phyloP scores from a whole-genome alignment of 495 filamentous ascomycete genomes.

The Peziza echinospora region DNA sequence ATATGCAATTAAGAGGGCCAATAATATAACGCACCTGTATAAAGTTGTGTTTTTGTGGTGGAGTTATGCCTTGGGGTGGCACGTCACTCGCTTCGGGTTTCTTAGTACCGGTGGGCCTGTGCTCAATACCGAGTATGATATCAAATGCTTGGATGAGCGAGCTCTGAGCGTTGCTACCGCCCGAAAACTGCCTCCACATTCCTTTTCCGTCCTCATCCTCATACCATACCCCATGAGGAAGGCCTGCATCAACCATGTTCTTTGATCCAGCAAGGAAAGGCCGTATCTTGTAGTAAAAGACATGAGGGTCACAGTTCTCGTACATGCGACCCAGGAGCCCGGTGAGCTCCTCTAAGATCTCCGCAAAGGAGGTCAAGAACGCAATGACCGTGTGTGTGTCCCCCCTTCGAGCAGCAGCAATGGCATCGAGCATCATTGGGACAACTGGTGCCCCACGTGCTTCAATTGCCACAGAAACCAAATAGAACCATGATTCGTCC shows the following conservation, averaged over 20 bases:
- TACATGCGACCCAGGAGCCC: slow-evolving; percentile 61
- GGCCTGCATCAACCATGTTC: slow-evolving; percentile 84
- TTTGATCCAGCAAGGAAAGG: slow-evolving; percentile 89
- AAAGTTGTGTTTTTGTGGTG: slow-evolving; percentile 58
- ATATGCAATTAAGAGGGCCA: neutral
- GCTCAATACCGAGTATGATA: slow-evolving; percentile 71
- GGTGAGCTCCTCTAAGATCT: slow-evolving; percentile 66
- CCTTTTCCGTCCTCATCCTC: slow-evolving; percentile 48
- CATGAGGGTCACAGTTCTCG: slow-evolving; percentile 74
- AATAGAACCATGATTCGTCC: slow-evolving; percentile 97
- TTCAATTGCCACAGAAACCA: slow-evolving; percentile 88
- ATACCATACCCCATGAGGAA: slow-evolving; percentile 72
- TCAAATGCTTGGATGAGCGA: slow-evolving; percentile 92
- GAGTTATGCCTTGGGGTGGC: slow-evolving; percentile 24
- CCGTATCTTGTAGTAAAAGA: slow-evolving; percentile 84
- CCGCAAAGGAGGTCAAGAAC: slow-evolving; percentile 56
- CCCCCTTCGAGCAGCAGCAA: slow-evolving; percentile 51
- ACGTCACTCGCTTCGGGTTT: slow-evolving; percentile 28
- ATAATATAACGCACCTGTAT: slow-evolving; percentile 30
- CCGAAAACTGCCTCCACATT: slow-evolving; percentile 55
- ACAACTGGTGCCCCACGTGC: slow-evolving; percentile 77
- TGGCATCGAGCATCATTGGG: slow-evolving; percentile 68
- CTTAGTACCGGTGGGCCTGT: slow-evolving; percentile 69
- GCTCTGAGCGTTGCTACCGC: slow-evolving; percentile 89
- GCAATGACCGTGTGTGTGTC: slow-evolving; percentile 49